Evolutionary conservation across 345 rosid species (phyloP), one percentile per base, ranked within the genome.

Genomic region (Camelina neglecta): DNA sequence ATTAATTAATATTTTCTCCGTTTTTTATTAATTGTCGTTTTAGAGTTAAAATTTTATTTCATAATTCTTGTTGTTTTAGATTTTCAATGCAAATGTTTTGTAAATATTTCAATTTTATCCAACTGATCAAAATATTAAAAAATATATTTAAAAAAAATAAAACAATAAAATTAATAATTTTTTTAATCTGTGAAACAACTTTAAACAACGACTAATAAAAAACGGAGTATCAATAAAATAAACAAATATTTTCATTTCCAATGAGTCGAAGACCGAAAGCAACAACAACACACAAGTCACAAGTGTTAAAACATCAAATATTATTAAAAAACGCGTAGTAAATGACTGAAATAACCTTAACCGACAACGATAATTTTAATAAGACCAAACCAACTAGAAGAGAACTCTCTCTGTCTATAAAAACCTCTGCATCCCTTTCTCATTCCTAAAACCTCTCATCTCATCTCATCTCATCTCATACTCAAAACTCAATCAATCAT

Each of bases 401-500:
- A 57, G 51, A 48, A 10, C 0, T 59, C 60, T 49, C 18, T 18
- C 61, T 39, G 45, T 38, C 55, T 8, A 44, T 78, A 72, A 72
- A 78, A 78, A 67, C 4, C 59, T 60, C 45, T 9, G 24, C 64
- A 65, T 18, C 50, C 53, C 74, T 59, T 39, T 39, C 36, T 63
- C 20, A 60, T 42, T 78, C 65, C 15, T 7, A 44, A 66, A 53
- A 24, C 67, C 77, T 29, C 31, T 29, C 31, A 29, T 29, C 31
- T 29, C 50, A 65, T 59, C 69, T 51, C 50, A 65, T 60, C 69
- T 51, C 50, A 65, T 60, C 69, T 51, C 69, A 72, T 6, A 72
- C 73, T 60, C 69, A 3, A 41, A 66, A 45, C 8, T 33, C 38
- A 35, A 51, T 50, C 72, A 53, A 54, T 23, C 26, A 2, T 53